phyloP scores from a whole-genome alignment of 2,329 filamentous ascomycete species.

The Geosmithia putterillii region DNA sequence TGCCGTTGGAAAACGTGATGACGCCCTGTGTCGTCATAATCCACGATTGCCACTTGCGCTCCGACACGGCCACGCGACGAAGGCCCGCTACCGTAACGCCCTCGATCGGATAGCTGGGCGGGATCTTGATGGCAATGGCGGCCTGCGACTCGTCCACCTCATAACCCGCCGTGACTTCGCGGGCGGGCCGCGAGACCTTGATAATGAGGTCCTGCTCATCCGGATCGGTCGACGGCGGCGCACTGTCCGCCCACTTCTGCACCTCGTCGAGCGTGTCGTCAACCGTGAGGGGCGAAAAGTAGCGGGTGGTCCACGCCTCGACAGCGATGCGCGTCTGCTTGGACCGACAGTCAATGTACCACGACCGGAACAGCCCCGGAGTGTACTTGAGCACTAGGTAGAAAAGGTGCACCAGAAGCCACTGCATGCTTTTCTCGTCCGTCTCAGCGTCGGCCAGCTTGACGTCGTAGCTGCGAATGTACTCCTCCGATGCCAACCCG shows the following conservation, averaged over 20 bases:
- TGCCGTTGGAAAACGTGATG: slow-evolving; percentile 86
- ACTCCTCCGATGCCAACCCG: slow-evolving; percentile 43
- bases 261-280: slow-evolving; percentile 55
- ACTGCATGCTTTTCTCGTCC: slow-evolving; percentile 64
- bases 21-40: slow-evolving; percentile 79
- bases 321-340: slow-evolving; percentile 71
- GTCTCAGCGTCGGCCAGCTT: slow-evolving; percentile 40
- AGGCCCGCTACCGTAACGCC: slow-evolving; percentile 64
- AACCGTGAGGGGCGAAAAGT: slow-evolving; percentile 63
- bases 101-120: slow-evolving; percentile 71
- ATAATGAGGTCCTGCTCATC: slow-evolving; percentile 49
- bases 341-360: slow-evolving; percentile 73
- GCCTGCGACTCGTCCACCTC: slow-evolving; percentile 80
- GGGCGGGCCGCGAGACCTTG: slow-evolving; percentile 57
- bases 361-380: slow-evolving; percentile 67
- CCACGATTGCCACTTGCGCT: slow-evolving; percentile 90
- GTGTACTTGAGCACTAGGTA: slow-evolving; percentile 69
- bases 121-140: slow-evolving; percentile 70
- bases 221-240: slow-evolving; percentile 32
- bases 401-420: slow-evolving; percentile 76
- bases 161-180: slow-evolving; percentile 75
- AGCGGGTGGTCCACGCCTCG: slow-evolving; percentile 75
- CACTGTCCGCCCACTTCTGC: slow-evolving; percentile 47
- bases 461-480: slow-evolving; percentile 42
- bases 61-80: slow-evolving; percentile 75